A percentile compares a stretch with the other conserved stretches of the same genome.
Evolutionary conservation across 345 rosid species (phyloP).

Genomic region (Hibiscus syriacus): DNA sequence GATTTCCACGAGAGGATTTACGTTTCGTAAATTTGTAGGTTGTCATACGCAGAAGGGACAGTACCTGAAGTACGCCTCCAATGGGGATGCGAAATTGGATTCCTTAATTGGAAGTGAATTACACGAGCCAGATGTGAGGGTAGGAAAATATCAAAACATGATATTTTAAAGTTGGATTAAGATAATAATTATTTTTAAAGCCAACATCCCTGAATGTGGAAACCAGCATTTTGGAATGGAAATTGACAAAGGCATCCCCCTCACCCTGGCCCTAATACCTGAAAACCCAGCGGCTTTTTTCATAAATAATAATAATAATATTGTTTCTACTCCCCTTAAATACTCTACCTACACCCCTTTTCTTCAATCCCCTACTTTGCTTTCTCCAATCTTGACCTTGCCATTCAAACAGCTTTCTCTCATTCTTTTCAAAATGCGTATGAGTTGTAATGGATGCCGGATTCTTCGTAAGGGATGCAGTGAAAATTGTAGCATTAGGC

Average conservation of each 20-base stretch:
- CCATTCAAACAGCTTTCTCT: background rate
- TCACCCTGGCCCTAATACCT: too few relatives aligned
- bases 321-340: background rate
- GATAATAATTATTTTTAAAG: too few relatives aligned
- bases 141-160: background rate
- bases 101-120: background rate
- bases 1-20: conserved; percentile 3
- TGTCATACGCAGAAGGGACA: conserved; percentile 6
- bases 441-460: conserved; percentile 98
- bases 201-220: conserved; percentile 26
- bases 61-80: conserved; percentile 8
- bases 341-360: background rate
- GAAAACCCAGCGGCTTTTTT: conserved; percentile 32
- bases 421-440: conserved; percentile 39
- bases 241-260: too few relatives aligned
- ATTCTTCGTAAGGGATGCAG: conserved; percentile 95
- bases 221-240: conserved; percentile 24
- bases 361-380: conserved; percentile 7
- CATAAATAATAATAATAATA: background rate
- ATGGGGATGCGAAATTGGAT: background rate
- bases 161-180: too few relatives aligned
- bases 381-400: background rate
- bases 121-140: conserved; percentile 17
- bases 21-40: background rate
- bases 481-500: conserved; percentile 82